Evolutionary conservation across 2,329 filamentous ascomycete species (phyloP).

Genomic region (Alternaria viburni): DNA sequence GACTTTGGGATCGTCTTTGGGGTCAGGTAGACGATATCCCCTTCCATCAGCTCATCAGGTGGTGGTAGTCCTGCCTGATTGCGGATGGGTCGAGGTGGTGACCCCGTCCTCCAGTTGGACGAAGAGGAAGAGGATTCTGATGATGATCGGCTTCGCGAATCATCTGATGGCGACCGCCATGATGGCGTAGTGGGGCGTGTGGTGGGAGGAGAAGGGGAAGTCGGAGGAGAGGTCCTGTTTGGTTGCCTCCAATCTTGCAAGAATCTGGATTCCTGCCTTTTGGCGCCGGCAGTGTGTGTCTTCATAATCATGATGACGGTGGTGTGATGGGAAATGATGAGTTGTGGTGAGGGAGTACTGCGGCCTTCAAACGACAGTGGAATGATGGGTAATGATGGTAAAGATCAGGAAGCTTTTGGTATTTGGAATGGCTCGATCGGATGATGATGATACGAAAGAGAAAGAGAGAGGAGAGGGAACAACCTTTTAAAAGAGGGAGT

Average conservation of each 20-base stretch:
- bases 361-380: background rate
- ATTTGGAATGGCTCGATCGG: background rate
- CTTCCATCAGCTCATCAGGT: background rate
- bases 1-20: background rate
- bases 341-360: background rate
- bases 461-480: background rate
- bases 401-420: background rate
- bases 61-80: background rate
- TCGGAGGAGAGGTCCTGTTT: background rate
- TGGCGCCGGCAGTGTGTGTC: background rate
- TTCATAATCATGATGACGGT: background rate
- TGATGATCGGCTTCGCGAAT: background rate
- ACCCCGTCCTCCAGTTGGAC: slow-evolving; percentile 4
- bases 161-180: background rate
- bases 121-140: background rate
- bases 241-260: background rate
- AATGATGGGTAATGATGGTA: background rate
- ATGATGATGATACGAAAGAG: background rate
- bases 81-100: background rate
- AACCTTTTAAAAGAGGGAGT: background rate
- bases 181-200: background rate
- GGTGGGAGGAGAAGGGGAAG: slow-evolving; percentile 2
- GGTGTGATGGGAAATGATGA: background rate
- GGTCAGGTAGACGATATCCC: slow-evolving; percentile 10
- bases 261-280: background rate